Conservation (phyloP, 2,329 filamentous ascomycete genomes). For the Aspergillus eucalypticola region DNA sequence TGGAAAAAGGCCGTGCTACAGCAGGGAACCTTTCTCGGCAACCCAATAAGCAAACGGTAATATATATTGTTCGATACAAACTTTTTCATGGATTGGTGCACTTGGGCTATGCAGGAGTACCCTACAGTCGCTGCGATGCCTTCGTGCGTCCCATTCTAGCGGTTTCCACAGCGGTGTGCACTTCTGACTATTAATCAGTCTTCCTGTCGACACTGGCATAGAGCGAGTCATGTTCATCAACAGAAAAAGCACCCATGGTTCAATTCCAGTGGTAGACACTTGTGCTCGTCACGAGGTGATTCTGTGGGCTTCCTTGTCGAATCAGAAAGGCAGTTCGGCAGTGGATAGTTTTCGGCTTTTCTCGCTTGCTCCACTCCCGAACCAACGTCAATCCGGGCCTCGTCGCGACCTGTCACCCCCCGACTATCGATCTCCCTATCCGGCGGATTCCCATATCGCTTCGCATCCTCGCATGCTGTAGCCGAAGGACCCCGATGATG, state of each 20-base stretch:
- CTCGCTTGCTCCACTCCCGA: conserved; percentile 3
- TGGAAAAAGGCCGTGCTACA: conserved; percentile 21
- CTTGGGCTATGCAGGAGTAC: background rate
- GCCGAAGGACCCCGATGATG: conserved; percentile 1
- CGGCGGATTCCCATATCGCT: background rate
- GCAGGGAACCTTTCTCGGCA: conserved; percentile 8
- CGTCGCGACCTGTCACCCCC: conserved; percentile 10
- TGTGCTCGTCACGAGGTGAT: background rate
- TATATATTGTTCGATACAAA: conserved; percentile 12
- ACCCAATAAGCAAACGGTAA: conserved; percentile 8
- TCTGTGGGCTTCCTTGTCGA: background rate
- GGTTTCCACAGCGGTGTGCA: conserved; percentile 2
- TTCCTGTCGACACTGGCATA: conserved; percentile 18
- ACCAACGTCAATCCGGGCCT: conserved; percentile 6
- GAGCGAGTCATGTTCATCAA: conserved; percentile 11
- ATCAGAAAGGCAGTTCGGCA: background rate
- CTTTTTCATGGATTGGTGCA: background rate
- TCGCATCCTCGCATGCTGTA: background rate
- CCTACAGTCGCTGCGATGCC: conserved; percentile 24
- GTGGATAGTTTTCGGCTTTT: conserved; percentile 6
- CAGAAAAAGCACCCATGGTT: background rate
- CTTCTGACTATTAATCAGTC: conserved; percentile 1
- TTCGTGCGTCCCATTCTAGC: background rate
- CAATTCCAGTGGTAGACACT: background rate
- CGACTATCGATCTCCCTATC: background rate